Evolutionary conservation across 306 rosid genomes (phyloP).

Genomic region (Begonia fuchsioides): DNA sequence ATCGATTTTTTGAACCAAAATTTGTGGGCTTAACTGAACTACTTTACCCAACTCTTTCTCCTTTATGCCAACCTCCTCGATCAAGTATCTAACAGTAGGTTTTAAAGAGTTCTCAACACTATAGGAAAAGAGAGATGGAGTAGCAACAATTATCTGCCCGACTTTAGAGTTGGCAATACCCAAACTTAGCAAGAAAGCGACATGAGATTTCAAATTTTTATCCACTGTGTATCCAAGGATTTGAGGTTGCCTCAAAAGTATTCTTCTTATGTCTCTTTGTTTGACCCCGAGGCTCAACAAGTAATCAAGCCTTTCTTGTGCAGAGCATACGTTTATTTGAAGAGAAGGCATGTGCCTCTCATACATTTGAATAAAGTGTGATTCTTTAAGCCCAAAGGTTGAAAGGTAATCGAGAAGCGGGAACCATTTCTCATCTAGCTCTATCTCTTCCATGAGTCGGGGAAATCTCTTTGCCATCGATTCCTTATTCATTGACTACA

Average conservation of each 20-base stretch:
- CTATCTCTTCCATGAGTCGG: conserved; percentile 52
- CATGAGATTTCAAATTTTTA: conserved; percentile 71
- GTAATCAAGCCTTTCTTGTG: conserved; percentile 79
- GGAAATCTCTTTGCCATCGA: conserved; percentile 45
- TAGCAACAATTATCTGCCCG: conserved; percentile 66
- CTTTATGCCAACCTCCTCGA: conserved; percentile 92
- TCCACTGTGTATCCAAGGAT: conserved; percentile 71
- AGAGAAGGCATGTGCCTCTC: conserved; percentile 86
- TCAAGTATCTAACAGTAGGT: conserved; percentile 75
- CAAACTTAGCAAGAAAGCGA: conserved; percentile 63
- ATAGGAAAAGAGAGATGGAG: conserved; percentile 81
- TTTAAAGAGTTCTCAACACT: conserved; percentile 83
- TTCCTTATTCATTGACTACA: conserved; percentile 35
- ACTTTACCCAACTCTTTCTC: conserved; percentile 86
- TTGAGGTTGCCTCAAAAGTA: conserved; percentile 90
- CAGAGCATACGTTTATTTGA: conserved; percentile 70
- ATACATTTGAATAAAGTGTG: conserved; percentile 86
- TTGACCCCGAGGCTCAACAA: conserved; percentile 84
- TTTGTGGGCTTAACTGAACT: conserved; percentile 89
- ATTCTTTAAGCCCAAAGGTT: conserved; percentile 81
- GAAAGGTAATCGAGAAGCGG: conserved; percentile 89
- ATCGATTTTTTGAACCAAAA: conserved; percentile 82
- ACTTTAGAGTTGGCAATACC: conserved; percentile 72
- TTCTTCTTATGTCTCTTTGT: conserved; percentile 65
- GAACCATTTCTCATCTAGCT: conserved; percentile 58